These are phyloP conservation scores for Diplodia scrobiculata DNA, from an alignment of 2,329 filamentous ascomycete species.

Conservation along the genomic window DNA sequence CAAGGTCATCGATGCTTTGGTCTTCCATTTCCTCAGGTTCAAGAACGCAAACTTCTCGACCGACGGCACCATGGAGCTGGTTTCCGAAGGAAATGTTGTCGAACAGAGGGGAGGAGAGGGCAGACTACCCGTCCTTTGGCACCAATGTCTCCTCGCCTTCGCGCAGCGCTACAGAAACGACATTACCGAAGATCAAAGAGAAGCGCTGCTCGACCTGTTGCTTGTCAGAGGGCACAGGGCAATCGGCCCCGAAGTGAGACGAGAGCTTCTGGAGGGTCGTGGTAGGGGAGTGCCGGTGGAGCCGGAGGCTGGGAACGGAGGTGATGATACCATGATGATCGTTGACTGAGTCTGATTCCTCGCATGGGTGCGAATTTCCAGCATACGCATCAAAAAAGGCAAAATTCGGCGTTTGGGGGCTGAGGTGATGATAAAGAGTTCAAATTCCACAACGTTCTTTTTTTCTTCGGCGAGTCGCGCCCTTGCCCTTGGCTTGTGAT, in stretches of 20 bases:
- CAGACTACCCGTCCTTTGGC: conserved; percentile 90
- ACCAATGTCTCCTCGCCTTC: conserved; percentile 89
- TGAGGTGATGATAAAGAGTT: conserved; percentile 11
- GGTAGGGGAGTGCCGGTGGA: conserved; percentile 76
- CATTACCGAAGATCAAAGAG: conserved; percentile 91
- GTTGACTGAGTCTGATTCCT: conserved; percentile 24
- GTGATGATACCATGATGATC: conserved; percentile 90
- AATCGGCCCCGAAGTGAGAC: conserved; percentile 87
- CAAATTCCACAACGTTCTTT: neutral
- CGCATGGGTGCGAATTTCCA: neutral
- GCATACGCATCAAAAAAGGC: conserved; percentile 6
- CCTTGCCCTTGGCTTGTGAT: neutral
- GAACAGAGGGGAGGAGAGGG: conserved; percentile 52
- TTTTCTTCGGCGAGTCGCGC: too few species aligned
- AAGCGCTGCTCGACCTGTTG: conserved; percentile 84
- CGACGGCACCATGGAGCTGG: conserved; percentile 39
- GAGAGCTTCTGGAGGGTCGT: conserved; percentile 84
- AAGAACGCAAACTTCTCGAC: conserved; percentile 66
- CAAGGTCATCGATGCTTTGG: conserved; percentile 89
- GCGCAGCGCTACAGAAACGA: conserved; percentile 94
- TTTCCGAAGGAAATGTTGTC: conserved; percentile 33
- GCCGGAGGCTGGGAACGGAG: conserved; percentile 63
- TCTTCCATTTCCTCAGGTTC: conserved; percentile 96
- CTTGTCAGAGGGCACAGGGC: conserved; percentile 80
- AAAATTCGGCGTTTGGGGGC: conserved; percentile 10